Evolutionary conservation across 345 rosid genomes (phyloP), one percentile per base, ranked within the genome.

Genomic region (Acer campestre): DNA sequence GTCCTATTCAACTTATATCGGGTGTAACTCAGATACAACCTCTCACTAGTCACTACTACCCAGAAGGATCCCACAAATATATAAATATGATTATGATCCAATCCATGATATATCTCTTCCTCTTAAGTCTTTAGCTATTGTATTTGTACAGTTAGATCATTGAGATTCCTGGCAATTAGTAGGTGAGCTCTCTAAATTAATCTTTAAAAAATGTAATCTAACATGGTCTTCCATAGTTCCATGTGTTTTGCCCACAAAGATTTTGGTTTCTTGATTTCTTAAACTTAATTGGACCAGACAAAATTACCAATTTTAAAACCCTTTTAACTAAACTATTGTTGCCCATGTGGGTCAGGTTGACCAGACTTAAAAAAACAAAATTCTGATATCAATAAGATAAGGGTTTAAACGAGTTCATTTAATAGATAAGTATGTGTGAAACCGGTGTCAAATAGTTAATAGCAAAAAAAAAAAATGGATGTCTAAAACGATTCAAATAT

Each of bases 1-100:
- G 76, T 53, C 76, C 3, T 7, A 75, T 35, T 67, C 71, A 16
- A 51, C 63, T 49, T 48, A 31, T n/a, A 44, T 51, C 29, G 29
- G 29, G 70, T 64, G 51, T 1, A 64, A 10, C 17, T 17, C 61
- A 42, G 18, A 23, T 29, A 53, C 65, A 35, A 8, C 55, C 14
- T 23, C 5, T 3, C 44, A 3, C 66, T 38, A 11, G 2, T 3
- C 44, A 3, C 66, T 38, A 11, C 13, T 71, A n/a, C 14, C n/a
- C 40, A 72, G 22, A 48, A 22, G n/a, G 13, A 8, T 1, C 10
- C 68, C 59, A 73, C 51, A 14, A 4, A 22, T 18, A 25, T 42
- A 42, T 42, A 42, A 4, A 42, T 7, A 31, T 31, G 7, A 7
- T 53, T 62, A 1, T 29, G 42, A 29, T 48, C 48, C 1, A 71